Conservation (phyloP, 2,329 filamentous ascomycete species). For the Aspergillus melleus region DNA sequence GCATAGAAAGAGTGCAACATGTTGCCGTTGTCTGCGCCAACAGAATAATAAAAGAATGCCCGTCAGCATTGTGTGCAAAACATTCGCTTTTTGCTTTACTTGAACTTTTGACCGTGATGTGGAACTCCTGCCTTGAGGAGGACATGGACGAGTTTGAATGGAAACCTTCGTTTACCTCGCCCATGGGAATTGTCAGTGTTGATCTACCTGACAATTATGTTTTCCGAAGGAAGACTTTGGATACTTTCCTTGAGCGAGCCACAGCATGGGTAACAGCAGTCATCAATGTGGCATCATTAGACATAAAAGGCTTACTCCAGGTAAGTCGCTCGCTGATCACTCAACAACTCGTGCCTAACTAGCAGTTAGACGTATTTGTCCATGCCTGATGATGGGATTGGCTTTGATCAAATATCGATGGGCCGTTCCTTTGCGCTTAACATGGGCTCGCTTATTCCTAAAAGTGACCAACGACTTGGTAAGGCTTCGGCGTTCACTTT, state of each 20-base stretch:
- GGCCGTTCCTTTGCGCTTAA: slow-evolving; percentile 93
- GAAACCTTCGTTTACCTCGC: slow-evolving; percentile 75
- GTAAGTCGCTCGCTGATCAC: slow-evolving; percentile 22
- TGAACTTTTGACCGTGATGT: slow-evolving; percentile 91
- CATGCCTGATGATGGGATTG: slow-evolving; percentile 86
- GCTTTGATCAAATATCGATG: slow-evolving; percentile 87
- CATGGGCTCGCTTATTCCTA: slow-evolving; percentile 82
- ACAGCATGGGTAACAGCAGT: slow-evolving; percentile 77
- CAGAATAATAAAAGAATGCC: slow-evolving; percentile 78
- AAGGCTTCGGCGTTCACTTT: slow-evolving; percentile 11
- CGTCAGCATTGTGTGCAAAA: slow-evolving; percentile 86
- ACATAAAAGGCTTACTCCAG: slow-evolving; percentile 89
- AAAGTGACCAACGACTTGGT: slow-evolving; percentile 79
- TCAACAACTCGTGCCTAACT: slow-evolving; percentile 2
- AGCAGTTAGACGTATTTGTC: slow-evolving; percentile 78
- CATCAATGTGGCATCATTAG: slow-evolving; percentile 81
- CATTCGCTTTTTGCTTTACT: slow-evolving; percentile 88
- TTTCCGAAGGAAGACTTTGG: slow-evolving; percentile 76
- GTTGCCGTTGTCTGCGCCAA: slow-evolving; percentile 82
- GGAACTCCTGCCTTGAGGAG: slow-evolving; percentile 88
- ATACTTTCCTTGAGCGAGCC: slow-evolving; percentile 73
- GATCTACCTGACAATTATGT: slow-evolving; percentile 92
- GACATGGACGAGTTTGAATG: slow-evolving; percentile 94
- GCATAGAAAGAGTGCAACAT: slow-evolving; percentile 86
- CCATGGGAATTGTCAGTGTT: slow-evolving; percentile 74